Percentiles rank a stretch among this genome's conserved stretches.
These are phyloP conservation scores for Psidium guajava DNA, from an alignment of 345 rosid genomes.

Conservation along the genomic window DNA sequence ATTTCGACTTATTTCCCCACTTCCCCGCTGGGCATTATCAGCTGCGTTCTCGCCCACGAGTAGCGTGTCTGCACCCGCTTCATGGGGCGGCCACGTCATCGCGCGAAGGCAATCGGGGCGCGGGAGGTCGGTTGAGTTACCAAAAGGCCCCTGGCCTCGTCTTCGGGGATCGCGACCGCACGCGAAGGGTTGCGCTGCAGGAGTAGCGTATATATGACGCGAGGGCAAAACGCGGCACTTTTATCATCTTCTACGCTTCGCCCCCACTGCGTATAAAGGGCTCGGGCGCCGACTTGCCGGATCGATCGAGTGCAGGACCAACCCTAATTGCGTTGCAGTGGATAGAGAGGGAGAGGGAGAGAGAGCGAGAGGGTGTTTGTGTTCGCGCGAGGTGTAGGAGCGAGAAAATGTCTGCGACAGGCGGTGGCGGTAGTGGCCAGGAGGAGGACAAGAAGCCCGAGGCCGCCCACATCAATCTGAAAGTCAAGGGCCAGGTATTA, in stretches of 20 bases:
- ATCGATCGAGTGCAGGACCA: not conserved
- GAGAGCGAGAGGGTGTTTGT: not conserved
- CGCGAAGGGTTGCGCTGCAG: not conserved
- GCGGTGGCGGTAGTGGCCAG: slow-evolving; percentile 17
- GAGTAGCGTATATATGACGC: not conserved
- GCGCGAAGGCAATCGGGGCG: not conserved
- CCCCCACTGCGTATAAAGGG: not conserved
- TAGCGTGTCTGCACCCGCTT: not conserved
- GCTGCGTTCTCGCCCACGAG: not conserved
- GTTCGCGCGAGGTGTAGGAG: not conserved
- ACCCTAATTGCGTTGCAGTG: not conserved
- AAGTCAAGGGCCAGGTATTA: slow-evolving; percentile 68
- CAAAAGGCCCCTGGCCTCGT: not conserved
- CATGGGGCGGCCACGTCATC: not conserved
- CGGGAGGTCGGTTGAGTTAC: not conserved
- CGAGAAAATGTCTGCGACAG: slow-evolving; percentile 32
- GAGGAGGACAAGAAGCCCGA: slow-evolving; percentile 70
- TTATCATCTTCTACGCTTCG: not conserved
- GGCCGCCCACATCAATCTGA: slow-evolving; percentile 53
- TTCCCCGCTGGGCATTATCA: not conserved
- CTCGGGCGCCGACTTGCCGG: not conserved
- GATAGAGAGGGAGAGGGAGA: not conserved
- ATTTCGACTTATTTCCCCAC: slow-evolving; percentile 9
- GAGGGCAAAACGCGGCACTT: not conserved
- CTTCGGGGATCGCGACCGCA: not conserved